A percentile compares a stretch with the other conserved stretches of the same genome.
Evolutionary conservation across 129 eudicot species (phyloP).

Genomic region (Gnaphalium uliginosum): DNA sequence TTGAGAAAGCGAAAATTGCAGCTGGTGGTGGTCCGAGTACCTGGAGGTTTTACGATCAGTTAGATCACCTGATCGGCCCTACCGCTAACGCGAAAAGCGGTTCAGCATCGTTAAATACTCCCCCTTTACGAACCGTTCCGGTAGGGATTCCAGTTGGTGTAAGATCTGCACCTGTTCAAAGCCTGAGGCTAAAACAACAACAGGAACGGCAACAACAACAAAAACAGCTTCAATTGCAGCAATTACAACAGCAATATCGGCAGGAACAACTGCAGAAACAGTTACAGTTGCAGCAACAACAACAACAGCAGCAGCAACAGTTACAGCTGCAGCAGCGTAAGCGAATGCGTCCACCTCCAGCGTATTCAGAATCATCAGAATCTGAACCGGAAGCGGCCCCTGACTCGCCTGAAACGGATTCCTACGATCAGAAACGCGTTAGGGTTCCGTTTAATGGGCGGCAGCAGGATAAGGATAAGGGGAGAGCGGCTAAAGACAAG

Average conservation of each 20-base stretch:
- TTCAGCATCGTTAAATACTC: constrained; percentile 19
- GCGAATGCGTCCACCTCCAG: constrained; percentile 35
- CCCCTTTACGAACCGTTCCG: constrained; percentile 45
- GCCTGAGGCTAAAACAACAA: constrained; percentile 39
- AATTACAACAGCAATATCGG: constrained; percentile 33
- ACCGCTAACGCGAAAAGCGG: constrained; percentile 34
- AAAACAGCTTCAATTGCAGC: constrained; percentile 33
- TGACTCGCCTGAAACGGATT: constrained; percentile 59
- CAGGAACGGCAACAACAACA: constrained; percentile 32
- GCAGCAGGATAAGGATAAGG: constrained; percentile 27
- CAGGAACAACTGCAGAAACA: constrained; percentile 29
- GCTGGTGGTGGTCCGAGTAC: constrained; percentile 60
- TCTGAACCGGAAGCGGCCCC: constrained; percentile 64
- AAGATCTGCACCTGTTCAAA: constrained; percentile 52
- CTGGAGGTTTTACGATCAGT: constrained; percentile 70
- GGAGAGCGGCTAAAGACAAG: constrained; percentile 34
- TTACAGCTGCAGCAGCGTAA: constrained; percentile 35
- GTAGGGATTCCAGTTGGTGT: constrained; percentile 78
- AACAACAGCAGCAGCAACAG: constrained; percentile 13
- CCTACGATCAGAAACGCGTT: constrained; percentile 49
- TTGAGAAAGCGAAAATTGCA: constrained; percentile 69
- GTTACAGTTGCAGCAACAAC: constrained; percentile 34
- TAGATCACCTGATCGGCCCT: constrained; percentile 71
- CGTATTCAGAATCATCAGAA: constrained; percentile 54
- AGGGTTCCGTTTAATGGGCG: constrained; percentile 27